Percentiles rank a stretch among this genome's conserved stretches.
These are phyloP conservation scores for Taphrina wiesneri DNA, from an alignment of 1,139 yeast species.

Conservation along the genomic window DNA sequence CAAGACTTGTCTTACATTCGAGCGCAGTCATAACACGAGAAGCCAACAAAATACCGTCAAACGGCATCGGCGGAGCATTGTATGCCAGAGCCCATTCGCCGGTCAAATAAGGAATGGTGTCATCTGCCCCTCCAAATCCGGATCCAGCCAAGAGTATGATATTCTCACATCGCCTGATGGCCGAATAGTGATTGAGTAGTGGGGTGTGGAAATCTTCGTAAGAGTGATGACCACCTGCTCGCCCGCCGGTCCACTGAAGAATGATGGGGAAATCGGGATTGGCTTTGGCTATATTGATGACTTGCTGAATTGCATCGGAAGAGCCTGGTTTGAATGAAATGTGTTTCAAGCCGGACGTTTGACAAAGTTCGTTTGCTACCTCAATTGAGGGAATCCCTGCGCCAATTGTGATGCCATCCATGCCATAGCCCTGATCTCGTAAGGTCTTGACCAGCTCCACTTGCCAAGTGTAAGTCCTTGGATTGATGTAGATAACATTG, in stretches of 20 bases:
- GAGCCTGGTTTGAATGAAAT: conserved; percentile 98
- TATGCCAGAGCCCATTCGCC: conserved; percentile 89
- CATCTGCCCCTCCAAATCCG: conserved; percentile 96
- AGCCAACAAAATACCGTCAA: conserved; percentile 94
- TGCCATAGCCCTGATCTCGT: conserved; percentile 90
- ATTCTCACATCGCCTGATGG: conserved; percentile 87
- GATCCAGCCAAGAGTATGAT: conserved; percentile 94
- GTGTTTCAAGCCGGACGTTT: conserved; percentile 87
- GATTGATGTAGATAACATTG: conserved; percentile 92
- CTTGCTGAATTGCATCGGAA: conserved; percentile 83
- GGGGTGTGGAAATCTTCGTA: conserved; percentile 99
- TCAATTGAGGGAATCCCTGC: conserved; percentile 99
- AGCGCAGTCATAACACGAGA: conserved; percentile 97
- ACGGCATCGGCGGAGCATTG: conserved; percentile 98
- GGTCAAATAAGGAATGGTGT: conserved; percentile 93
- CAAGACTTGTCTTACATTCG: conserved; percentile 92
- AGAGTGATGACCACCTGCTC: conserved; percentile 99
- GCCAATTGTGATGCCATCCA: conserved; percentile 94
- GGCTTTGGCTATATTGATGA: conserved; percentile 86
- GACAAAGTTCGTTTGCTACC: conserved; percentile 94
- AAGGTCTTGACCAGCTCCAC: conserved; percentile 88
- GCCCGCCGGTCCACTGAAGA: conserved; percentile 99
- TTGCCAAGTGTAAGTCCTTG: conserved; percentile 98
- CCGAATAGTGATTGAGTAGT: conserved; percentile 88
- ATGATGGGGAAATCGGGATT: conserved; percentile 96